Evolutionary conservation across 257 asterid species (phyloP).

Genomic region (Orobanche coerulescens): DNA sequence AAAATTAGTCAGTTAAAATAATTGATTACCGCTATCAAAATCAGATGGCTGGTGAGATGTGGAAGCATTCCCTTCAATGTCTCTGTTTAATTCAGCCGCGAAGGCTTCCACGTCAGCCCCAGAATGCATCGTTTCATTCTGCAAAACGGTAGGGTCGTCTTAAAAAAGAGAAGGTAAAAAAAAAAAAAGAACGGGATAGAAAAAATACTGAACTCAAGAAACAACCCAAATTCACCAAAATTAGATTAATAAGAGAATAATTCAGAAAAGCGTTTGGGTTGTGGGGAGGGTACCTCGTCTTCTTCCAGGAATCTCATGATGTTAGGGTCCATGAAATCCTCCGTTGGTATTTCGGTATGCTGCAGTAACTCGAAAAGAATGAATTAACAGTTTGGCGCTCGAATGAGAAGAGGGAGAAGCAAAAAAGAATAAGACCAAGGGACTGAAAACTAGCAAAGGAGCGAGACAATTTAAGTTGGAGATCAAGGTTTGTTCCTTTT

Average conservation of each 20-base stretch:
- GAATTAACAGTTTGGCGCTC: neutral
- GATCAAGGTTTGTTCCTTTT: neutral
- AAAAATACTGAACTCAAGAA: neutral
- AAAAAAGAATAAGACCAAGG: neutral
- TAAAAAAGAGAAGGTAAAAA: neutral
- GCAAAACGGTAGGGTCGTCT: no score
- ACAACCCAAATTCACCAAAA: neutral
- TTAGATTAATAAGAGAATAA: neutral
- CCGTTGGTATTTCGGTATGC: neutral
- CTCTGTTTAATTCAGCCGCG: conserved; percentile 84
- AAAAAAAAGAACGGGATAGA: neutral
- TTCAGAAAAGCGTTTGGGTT: neutral
- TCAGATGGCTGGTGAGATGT: conserved; percentile 48
- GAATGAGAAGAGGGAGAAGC: neutral
- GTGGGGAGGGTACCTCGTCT: conserved; percentile 54
- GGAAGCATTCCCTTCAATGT: conserved; percentile 69
- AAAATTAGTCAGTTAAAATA: neutral
- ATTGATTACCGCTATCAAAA: conserved; percentile 35
- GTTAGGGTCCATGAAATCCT: conserved; percentile 58
- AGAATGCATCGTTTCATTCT: conserved; percentile 97
- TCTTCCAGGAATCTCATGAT: conserved; percentile 83
- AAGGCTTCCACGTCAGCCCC: conserved; percentile 97
- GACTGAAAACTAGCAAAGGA: neutral
- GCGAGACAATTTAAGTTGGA: neutral
- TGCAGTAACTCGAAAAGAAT: neutral